Evolutionary conservation across 192 early-diverging fungal genomes (phyloP).

Genomic region (Backusella tarrabulga): DNA sequence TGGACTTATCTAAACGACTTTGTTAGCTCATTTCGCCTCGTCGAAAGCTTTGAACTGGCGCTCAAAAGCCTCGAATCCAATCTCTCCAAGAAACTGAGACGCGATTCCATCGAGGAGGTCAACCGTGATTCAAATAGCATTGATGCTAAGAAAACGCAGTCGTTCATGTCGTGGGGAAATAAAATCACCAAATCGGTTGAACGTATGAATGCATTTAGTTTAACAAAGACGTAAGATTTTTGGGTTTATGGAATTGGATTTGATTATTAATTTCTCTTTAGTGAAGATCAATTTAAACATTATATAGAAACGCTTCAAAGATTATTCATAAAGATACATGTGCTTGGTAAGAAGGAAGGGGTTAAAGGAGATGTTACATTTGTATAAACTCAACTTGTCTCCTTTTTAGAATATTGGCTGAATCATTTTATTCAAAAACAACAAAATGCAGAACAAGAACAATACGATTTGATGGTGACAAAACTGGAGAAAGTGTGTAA

Average conservation of each 20-base stretch:
- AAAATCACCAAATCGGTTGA: constrained; percentile 42
- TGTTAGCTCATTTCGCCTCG: background rate
- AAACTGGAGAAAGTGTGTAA: constrained; percentile 29
- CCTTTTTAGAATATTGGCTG: constrained; percentile 31
- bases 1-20: constrained; percentile 26
- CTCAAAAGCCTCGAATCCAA: constrained; percentile 13
- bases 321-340: constrained; percentile 30
- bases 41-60: constrained; percentile 13
- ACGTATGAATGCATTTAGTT: constrained; percentile 39
- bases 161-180: constrained; percentile 39
- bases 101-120: background rate
- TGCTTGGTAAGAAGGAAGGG: constrained; percentile 20
- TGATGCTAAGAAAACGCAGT: background rate
- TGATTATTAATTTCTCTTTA: background rate
- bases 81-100: constrained; percentile 26
- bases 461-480: constrained; percentile 11
- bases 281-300: constrained; percentile 36
- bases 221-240: constrained; percentile 24
- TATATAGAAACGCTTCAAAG: constrained; percentile 33
- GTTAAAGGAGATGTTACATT: background rate
- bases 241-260: background rate
- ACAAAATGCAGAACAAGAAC: constrained; percentile 7
- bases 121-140: background rate
- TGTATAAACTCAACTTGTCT: background rate
- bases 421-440: constrained; percentile 17